Percentiles rank a stretch among this genome's conserved stretches.
Conservation (phyloP, 305 asterid genomes). For the Stenogyne calaminthoides region DNA sequence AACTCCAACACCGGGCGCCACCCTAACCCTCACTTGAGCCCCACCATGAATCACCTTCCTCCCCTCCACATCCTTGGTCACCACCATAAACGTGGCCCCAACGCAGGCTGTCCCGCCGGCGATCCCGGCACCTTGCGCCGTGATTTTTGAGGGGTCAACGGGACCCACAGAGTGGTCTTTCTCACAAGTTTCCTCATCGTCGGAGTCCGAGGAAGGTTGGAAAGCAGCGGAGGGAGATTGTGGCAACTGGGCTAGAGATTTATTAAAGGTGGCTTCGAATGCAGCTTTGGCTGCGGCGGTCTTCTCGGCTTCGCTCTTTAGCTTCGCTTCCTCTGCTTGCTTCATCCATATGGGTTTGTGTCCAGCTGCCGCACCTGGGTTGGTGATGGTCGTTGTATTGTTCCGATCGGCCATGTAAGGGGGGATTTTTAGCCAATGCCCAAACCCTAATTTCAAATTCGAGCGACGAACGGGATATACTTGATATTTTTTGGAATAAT, state of each 20-base stretch:
- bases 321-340: conserved; percentile 97
- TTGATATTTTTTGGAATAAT: background rate
- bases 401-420: conserved; percentile 68
- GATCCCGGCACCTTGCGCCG: conserved; percentile 90
- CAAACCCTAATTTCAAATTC: conserved; percentile 42
- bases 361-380: conserved; percentile 40
- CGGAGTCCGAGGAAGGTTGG: conserved; percentile 54
- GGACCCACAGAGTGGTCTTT: conserved; percentile 67
- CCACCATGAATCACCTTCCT: conserved; percentile 86
- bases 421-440: conserved; percentile 19
- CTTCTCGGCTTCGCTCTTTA: conserved; percentile 93
- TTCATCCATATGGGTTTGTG: conserved; percentile 91
- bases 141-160: conserved; percentile 81
- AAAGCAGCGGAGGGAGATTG: conserved; percentile 42
- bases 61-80: conserved; percentile 78
- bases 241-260: conserved; percentile 39
- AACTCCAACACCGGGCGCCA: conserved; percentile 87
- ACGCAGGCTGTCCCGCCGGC: conserved; percentile 96
- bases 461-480: background rate
- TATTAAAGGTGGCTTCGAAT: conserved; percentile 91
- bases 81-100: conserved; percentile 70
- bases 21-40: conserved; percentile 74
- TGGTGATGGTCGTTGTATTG: conserved; percentile 39
- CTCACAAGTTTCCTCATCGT: conserved; percentile 59
- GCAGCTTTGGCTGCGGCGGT: conserved; percentile 98